Conservation (phyloP, 495 filamentous ascomycete species). For the Evansstolkia leycettana region DNA sequence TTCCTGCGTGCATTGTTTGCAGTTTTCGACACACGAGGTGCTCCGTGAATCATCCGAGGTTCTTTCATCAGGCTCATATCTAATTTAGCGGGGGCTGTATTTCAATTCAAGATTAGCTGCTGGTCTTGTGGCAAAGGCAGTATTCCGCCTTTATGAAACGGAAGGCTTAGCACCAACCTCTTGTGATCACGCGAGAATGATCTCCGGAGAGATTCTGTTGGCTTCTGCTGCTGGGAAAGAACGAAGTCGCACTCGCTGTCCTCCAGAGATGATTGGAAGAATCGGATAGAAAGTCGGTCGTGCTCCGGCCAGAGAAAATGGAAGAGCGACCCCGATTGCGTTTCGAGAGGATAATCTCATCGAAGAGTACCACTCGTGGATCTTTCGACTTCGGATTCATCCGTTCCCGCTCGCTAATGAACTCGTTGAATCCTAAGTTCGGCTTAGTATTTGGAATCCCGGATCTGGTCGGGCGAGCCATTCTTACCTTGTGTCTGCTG, state of each 20-base stretch:
- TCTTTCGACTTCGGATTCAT: conserved; percentile 36
- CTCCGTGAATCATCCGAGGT: conserved; percentile 62
- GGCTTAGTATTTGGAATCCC: background rate
- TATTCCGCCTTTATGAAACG: no score
- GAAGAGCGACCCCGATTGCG: conserved; percentile 64
- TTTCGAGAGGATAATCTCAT: conserved; percentile 91
- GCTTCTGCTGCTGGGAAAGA: conserved; percentile 50
- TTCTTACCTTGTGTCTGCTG: conserved; percentile 81
- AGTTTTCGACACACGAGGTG: conserved; percentile 52
- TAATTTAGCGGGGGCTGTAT: conserved; percentile 64
- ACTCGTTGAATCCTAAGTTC: conserved; percentile 75
- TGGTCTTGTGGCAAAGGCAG: no score
- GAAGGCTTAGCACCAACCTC: conserved; percentile 38
- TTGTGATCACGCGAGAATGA: conserved; percentile 38
- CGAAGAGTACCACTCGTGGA: conserved; percentile 75
- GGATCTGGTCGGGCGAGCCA: background rate
- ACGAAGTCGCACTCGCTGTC: conserved; percentile 63
- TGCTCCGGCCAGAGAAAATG: conserved; percentile 35
- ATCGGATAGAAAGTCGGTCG: conserved; percentile 67
- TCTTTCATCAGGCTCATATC: conserved; percentile 84
- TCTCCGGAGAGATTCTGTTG: conserved; percentile 53
- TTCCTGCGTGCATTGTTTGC: conserved; percentile 51
- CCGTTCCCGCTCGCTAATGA: conserved; percentile 80
- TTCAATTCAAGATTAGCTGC: conserved; percentile 6
- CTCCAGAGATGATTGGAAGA: conserved; percentile 88